Percentiles rank a stretch among this genome's conserved stretches.
phyloP scores from a whole-genome alignment of 345 rosid genomes.

The Gossypium bickii region DNA sequence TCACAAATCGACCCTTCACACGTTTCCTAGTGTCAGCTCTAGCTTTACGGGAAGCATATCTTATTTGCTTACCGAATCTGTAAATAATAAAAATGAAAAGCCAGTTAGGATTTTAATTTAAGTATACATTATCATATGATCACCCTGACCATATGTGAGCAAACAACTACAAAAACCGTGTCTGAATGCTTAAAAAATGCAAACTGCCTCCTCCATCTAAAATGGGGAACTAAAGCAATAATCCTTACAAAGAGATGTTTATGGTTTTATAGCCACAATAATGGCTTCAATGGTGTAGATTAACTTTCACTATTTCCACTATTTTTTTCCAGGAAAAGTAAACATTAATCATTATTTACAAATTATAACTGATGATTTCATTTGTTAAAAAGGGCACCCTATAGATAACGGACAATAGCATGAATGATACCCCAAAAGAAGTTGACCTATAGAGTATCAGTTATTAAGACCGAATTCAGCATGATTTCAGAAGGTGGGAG shows the following conservation, averaged over 20 bases:
- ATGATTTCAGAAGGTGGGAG: neutral
- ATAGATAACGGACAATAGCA: neutral
- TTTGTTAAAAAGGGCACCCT: neutral
- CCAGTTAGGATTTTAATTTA: neutral
- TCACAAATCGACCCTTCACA: conserved; percentile 91
- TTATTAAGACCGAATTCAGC: neutral
- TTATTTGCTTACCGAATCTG: conserved; percentile 81
- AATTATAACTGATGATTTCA: neutral
- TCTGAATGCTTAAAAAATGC: neutral
- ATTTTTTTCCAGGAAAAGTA: neutral
- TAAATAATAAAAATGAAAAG: conserved; percentile 14
- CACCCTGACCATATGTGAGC: neutral
- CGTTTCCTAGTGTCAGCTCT: conserved; percentile 92
- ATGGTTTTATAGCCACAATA: neutral
- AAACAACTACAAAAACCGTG: neutral
- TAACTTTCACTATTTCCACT: neutral
- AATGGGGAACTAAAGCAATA: neutral
- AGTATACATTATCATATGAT: neutral
- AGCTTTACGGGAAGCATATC: conserved; percentile 84
- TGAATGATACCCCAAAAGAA: neutral
- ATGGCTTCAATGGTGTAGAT: neutral
- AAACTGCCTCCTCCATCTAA: neutral
- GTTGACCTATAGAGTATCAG: neutral
- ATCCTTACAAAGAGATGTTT: neutral
- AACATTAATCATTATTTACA: neutral